phyloP scores from a whole-genome alignment of 2,329 filamentous ascomycete species.

The Akanthomyces muscarius region DNA sequence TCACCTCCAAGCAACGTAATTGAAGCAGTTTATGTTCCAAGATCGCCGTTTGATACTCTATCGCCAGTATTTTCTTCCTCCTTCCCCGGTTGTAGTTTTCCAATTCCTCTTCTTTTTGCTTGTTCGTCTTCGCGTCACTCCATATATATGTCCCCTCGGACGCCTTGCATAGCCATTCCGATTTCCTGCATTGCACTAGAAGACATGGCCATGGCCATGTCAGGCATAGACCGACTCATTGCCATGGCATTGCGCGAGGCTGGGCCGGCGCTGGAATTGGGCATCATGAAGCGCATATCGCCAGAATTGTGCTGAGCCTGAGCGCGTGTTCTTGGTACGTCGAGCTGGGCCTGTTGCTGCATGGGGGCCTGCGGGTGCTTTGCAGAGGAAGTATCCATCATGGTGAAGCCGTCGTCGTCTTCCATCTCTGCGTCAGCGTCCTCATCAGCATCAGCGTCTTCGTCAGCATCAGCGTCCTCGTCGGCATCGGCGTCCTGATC shows the following conservation, averaged over 20 bases:
- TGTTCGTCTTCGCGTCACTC: conserved; percentile 32
- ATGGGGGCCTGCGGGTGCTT: conserved; percentile 35
- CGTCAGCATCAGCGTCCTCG: conserved; percentile 23
- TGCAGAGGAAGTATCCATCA: conserved; percentile 41
- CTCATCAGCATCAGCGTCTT: not conserved
- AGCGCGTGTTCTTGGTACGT: conserved; percentile 40
- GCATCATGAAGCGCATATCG: conserved; percentile 42
- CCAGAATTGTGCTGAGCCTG: conserved; percentile 32
- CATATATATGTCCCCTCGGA: conserved; percentile 51
- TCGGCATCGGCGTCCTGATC: conserved; percentile 32
- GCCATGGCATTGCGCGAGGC: conserved; percentile 35
- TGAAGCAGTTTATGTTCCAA: conserved; percentile 3
- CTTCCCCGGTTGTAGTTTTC: conserved; percentile 1
- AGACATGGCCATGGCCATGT: conserved; percentile 42
- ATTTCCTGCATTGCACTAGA: conserved; percentile 41
- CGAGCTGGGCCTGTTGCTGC: conserved; percentile 40
- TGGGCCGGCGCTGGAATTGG: conserved; percentile 35
- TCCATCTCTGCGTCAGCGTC: conserved; percentile 46
- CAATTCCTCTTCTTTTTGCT: not conserved
- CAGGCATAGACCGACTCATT: conserved; percentile 44
- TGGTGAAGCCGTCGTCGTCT: conserved; percentile 52
- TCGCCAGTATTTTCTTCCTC: not conserved
- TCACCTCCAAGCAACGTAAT: not conserved
- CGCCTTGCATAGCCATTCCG: conserved; percentile 42
- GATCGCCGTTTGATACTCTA: not conserved